phyloP scores from a whole-genome alignment of 257 asterid species.

The Ehretia macrophylla region DNA sequence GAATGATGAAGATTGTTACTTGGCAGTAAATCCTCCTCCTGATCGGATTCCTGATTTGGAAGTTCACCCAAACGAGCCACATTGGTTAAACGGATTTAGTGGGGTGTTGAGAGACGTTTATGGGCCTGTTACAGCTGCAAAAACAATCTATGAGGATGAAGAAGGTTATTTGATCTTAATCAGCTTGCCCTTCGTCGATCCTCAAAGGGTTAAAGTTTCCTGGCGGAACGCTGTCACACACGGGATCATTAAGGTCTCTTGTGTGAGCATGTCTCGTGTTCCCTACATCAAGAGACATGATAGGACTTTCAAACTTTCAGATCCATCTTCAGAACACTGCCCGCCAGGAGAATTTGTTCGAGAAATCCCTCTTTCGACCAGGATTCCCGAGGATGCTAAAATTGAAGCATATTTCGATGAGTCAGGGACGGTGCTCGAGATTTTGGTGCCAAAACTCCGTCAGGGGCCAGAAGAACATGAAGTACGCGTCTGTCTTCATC shows the following conservation, averaged over 20 bases:
- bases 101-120: slow-evolving; percentile 55
- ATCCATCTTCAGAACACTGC: slow-evolving; percentile 59
- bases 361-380: slow-evolving; percentile 62
- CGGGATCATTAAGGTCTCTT: slow-evolving; percentile 61
- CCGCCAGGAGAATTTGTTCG: slow-evolving; percentile 77
- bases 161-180: slow-evolving; percentile 50
- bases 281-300: slow-evolving; percentile 59
- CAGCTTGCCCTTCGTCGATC: slow-evolving; percentile 71
- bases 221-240: slow-evolving; percentile 65
- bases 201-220: slow-evolving; percentile 62
- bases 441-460: slow-evolving; percentile 60
- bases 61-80: slow-evolving; percentile 32
- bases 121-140: slow-evolving; percentile 64
- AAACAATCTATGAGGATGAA: slow-evolving; percentile 63
- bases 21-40: slow-evolving; percentile 25
- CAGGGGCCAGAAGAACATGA: slow-evolving; percentile 75
- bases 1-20: slow-evolving; percentile 34
- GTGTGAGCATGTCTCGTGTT: slow-evolving; percentile 47
- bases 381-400: slow-evolving; percentile 73
- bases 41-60: slow-evolving; percentile 45
- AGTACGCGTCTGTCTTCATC: slow-evolving; percentile 64
- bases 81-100: slow-evolving; percentile 50
- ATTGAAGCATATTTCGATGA: slow-evolving; percentile 75
- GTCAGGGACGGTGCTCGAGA: slow-evolving; percentile 62
- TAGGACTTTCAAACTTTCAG: slow-evolving; percentile 59